Evolutionary conservation across 805 yeast species (phyloP).

Genomic region (Candida verbasci): DNA sequence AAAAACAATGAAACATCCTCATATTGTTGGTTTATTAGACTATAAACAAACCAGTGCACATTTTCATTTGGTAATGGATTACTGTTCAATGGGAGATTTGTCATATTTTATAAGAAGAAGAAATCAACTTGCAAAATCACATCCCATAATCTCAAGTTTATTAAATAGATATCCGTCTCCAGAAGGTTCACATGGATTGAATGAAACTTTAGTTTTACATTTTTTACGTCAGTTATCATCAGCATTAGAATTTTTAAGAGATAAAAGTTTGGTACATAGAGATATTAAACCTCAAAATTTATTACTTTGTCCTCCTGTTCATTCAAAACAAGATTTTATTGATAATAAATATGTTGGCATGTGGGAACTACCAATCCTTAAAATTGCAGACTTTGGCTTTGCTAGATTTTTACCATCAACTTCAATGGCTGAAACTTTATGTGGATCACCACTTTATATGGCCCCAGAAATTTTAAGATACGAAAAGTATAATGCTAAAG

Average conservation of each 20-base stretch:
- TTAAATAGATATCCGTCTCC: conserved; percentile 84
- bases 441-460: conserved; percentile 98
- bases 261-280: conserved; percentile 84
- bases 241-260: conserved; percentile 77
- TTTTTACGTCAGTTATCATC: conserved; percentile 83
- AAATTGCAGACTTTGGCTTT: conserved; percentile 96
- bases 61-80: conserved; percentile 92
- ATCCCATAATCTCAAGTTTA: conserved; percentile 74
- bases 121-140: conserved; percentile 63
- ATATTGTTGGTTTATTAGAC: conserved; percentile 82
- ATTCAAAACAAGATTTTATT: conserved; percentile 56
- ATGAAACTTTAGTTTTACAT: conserved; percentile 73
- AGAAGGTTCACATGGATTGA: conserved; percentile 69
- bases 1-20: conserved; percentile 87
- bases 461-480: conserved; percentile 95
- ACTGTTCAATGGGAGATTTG: conserved; percentile 91
- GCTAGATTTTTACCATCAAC: conserved; percentile 92
- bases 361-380: conserved; percentile 85
- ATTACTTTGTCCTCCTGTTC: conserved; percentile 76
- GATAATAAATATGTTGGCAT: conserved; percentile 64
- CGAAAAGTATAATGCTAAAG: conserved; percentile 95
- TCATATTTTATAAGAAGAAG: conserved; percentile 80
- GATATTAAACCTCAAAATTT: conserved; percentile 94
- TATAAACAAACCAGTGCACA: conserved; percentile 73
- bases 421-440: conserved; percentile 91